Evolutionary conservation across 768 basidiomycete genomes (phyloP).

Genomic region (Russula olivacea): DNA sequence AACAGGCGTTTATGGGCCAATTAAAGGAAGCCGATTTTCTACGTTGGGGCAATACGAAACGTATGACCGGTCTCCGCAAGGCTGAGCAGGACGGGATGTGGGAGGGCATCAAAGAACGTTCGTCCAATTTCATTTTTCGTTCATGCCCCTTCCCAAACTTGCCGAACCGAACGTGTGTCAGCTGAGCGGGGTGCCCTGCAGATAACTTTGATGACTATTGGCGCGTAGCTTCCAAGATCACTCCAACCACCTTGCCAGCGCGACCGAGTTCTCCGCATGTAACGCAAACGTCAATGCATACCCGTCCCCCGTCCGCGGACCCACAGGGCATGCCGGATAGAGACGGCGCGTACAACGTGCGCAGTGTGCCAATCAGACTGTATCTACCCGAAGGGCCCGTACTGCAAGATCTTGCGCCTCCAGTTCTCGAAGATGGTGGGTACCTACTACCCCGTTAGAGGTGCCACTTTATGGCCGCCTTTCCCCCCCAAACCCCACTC

Average conservation of each 20-base stretch:
- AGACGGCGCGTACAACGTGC: constrained; percentile 81
- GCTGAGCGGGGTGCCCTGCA: constrained; percentile 31
- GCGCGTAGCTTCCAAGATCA: constrained; percentile 88
- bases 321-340: constrained; percentile 47
- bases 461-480: not conserved
- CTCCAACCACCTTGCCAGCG: constrained; percentile 67
- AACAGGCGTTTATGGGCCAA: constrained; percentile 92
- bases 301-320: constrained; percentile 61
- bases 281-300: constrained; percentile 51
- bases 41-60: constrained; percentile 92
- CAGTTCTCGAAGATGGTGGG: constrained; percentile 71
- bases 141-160: not conserved
- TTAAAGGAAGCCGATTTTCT: constrained; percentile 96
- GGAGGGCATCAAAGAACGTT: constrained; percentile 94
- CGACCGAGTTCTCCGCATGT: constrained; percentile 53
- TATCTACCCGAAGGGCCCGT: constrained; percentile 90
- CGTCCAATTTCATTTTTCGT: constrained; percentile 31
- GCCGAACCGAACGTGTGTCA: not conserved
- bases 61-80: constrained; percentile 86
- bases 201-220: constrained; percentile 96
- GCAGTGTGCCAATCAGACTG: constrained; percentile 83
- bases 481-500: not conserved
- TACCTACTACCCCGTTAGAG: constrained; percentile 14
- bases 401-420: constrained; percentile 83
- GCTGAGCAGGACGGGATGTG: constrained; percentile 94